Percentiles rank a stretch among this genome's conserved stretches.
phyloP scores from a whole-genome alignment of 345 rosid genomes.

The Eucalyptus marginata region DNA sequence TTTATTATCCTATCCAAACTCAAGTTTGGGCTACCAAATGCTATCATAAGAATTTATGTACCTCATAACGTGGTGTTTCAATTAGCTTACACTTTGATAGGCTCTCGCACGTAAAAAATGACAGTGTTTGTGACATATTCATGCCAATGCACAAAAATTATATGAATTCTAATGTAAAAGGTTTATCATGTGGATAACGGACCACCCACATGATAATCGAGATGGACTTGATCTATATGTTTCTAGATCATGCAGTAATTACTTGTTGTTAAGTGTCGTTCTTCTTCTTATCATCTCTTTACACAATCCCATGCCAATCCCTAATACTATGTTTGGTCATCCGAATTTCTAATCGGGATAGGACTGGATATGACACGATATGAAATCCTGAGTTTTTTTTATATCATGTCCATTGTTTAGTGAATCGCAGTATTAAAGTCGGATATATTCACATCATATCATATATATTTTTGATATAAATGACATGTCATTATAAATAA shows the following conservation, averaged over 20 bases:
- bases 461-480: too few relatives aligned
- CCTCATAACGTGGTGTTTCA: rapidly evolving
- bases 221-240: background rate
- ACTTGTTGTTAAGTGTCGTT: background rate
- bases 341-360: too few relatives aligned
- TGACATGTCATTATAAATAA: too few relatives aligned
- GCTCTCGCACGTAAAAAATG: background rate
- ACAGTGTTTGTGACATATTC: rapidly evolving
- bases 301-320: background rate
- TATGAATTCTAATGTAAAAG: background rate
- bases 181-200: background rate
- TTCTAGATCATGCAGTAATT: background rate
- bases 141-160: background rate
- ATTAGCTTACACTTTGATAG: background rate
- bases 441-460: too few relatives aligned
- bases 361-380: too few relatives aligned
- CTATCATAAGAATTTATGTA: background rate
- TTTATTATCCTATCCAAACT: rapidly evolving
- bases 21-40: rapidly evolving
- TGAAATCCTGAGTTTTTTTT: too few relatives aligned
- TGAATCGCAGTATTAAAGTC: too few relatives aligned
- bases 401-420: too few relatives aligned
- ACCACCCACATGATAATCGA: background rate
- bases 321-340: too few relatives aligned
- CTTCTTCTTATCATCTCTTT: background rate